Conservation (phyloP, 768 basidiomycete genomes). For the Tylopilus balloui region DNA sequence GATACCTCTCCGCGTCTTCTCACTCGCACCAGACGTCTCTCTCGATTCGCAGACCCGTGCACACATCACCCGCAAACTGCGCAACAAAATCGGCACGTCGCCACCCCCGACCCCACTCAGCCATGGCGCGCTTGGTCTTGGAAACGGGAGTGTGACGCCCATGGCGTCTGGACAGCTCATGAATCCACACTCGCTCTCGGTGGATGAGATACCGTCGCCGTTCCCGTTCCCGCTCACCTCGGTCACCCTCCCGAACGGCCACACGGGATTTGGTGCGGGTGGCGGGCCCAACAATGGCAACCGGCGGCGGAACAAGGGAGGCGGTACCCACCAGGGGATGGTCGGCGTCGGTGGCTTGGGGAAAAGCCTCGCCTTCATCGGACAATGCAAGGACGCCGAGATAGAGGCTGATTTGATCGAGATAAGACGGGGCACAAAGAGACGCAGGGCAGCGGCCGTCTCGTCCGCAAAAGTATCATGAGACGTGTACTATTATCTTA, state of each 20-base stretch:
- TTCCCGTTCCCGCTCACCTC: slow-evolving; percentile 73
- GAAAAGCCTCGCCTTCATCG: slow-evolving; percentile 61
- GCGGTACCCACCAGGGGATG: slow-evolving; percentile 51
- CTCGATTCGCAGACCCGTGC: slow-evolving; percentile 74
- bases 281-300: slow-evolving; percentile 37
- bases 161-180: slow-evolving; percentile 66
- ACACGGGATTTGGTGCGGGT: slow-evolving; percentile 33
- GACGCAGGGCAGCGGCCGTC: slow-evolving; percentile 33
- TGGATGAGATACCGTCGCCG: slow-evolving; percentile 83
- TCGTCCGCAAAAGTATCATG: slow-evolving; percentile 31
- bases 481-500: slow-evolving; percentile 25
- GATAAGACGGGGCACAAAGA: slow-evolving; percentile 72
- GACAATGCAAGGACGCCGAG: slow-evolving; percentile 60
- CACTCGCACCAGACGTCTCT: slow-evolving; percentile 52
- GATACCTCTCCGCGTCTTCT: slow-evolving; percentile 2
- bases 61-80: slow-evolving; percentile 79
- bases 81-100: slow-evolving; percentile 74
- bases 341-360: slow-evolving; percentile 61
- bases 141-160: slow-evolving; percentile 45
- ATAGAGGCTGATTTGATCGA: slow-evolving; percentile 73
- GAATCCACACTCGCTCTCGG: slow-evolving; percentile 80
- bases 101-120: slow-evolving; percentile 72
- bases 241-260: slow-evolving; percentile 38
- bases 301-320: slow-evolving; percentile 48
- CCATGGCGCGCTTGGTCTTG: slow-evolving; percentile 30